A percentile compares a stretch with the other conserved stretches of the same genome.
Conservation (phyloP, 768 basidiomycete genomes). For the Leccinum incarnatum region DNA sequence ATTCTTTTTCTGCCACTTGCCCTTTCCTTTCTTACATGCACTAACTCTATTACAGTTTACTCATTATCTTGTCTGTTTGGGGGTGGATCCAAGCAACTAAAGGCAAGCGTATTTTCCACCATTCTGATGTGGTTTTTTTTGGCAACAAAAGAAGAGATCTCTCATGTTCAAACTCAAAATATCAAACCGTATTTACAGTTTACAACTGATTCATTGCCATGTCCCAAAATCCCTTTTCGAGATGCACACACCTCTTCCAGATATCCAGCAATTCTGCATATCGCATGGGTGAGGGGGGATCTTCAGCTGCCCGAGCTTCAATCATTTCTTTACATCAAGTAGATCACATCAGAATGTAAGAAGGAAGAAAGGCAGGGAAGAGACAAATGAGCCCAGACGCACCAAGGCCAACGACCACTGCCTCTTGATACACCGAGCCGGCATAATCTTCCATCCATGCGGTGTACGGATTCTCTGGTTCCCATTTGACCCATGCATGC, state of each 20-base stretch:
- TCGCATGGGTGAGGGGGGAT: conserved; percentile 60
- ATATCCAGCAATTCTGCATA: conserved; percentile 65
- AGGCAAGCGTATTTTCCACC: too few species aligned
- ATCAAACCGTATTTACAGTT: background rate
- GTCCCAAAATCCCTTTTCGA: conserved; percentile 91
- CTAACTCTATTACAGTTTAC: too few species aligned
- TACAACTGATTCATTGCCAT: conserved; percentile 43
- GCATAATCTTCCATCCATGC: conserved; percentile 80
- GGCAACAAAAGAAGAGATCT: background rate
- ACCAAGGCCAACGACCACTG: conserved; percentile 77
- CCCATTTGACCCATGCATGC: conserved; percentile 50
- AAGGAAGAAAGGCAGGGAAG: background rate
- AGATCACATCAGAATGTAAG: background rate
- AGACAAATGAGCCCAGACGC: conserved; percentile 22
- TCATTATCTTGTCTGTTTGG: too few species aligned
- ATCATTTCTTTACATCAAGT: conserved; percentile 53
- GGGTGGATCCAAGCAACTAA: too few species aligned
- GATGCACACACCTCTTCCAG: conserved; percentile 70
- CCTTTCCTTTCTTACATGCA: too few species aligned
- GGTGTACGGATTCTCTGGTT: conserved; percentile 67
- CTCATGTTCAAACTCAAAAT: background rate
- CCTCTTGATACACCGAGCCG: conserved; percentile 65
- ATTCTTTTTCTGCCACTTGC: too few species aligned
- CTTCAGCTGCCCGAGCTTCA: conserved; percentile 57
- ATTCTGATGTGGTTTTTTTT: background rate